phyloP scores from a whole-genome alignment of 495 filamentous ascomycete genomes.

The Trichoderma gamsii region DNA sequence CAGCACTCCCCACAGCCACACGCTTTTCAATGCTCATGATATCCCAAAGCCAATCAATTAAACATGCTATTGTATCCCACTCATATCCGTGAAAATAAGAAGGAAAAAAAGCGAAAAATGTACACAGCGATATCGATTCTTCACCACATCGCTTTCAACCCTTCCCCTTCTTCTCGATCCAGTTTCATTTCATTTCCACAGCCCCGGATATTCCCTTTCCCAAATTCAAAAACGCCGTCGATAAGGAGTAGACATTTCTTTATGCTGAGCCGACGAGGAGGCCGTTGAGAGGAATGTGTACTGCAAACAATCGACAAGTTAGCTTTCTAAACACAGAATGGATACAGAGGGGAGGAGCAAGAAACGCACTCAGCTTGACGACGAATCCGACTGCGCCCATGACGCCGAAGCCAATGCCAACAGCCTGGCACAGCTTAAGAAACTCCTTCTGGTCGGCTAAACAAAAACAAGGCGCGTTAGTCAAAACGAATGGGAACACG shows the following conservation, averaged over 20 bases:
- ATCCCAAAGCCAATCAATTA: constrained; percentile 5
- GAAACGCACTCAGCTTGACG: constrained; percentile 74
- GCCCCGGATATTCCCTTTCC: not conserved
- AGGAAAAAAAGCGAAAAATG: not conserved
- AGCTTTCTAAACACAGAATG: not conserved
- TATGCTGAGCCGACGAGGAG: constrained; percentile 32
- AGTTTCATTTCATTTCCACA: not conserved
- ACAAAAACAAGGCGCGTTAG: constrained; percentile 17
- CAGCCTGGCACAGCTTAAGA: constrained; percentile 91
- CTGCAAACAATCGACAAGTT: constrained; percentile 16
- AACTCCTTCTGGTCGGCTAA: constrained; percentile 75
- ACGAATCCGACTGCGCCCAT: constrained; percentile 69
- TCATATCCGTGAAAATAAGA: not conserved
- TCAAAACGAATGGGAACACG: constrained; percentile 19
- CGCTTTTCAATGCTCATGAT: not conserved
- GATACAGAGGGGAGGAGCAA: not conserved
- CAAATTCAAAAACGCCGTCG: not conserved
- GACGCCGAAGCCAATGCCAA: constrained; percentile 58
- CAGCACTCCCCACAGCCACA: not conserved
- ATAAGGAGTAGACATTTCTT: constrained; percentile 14
- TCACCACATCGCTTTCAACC: not conserved
- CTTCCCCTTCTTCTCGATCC: not conserved
- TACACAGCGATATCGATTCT: constrained; percentile 3
- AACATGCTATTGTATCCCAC: constrained; percentile 13
- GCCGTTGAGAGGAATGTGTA: constrained; percentile 34